Conservation (phyloP, 257 asterid species). For the Solanum neorickii region DNA sequence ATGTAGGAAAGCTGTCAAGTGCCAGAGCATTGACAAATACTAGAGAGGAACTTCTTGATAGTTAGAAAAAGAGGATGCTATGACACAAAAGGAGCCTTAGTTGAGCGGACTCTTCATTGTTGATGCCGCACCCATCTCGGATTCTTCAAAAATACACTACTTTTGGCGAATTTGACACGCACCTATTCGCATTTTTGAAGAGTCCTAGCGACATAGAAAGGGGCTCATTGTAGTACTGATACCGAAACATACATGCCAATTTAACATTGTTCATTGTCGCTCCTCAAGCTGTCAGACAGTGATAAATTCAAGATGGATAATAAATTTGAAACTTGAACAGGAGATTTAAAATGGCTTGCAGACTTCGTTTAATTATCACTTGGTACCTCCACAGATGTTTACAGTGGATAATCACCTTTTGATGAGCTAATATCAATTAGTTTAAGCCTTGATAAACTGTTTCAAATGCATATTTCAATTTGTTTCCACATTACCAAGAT, state of each 20-base stretch:
- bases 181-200: too few relatives aligned
- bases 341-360: background rate
- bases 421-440: background rate
- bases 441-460: background rate
- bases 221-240: background rate
- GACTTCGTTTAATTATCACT: background rate
- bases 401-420: background rate
- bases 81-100: background rate
- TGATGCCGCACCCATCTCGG: too few relatives aligned
- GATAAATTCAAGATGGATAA: background rate
- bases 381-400: background rate
- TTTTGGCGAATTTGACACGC: too few relatives aligned
- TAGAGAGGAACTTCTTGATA: background rate
- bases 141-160: too few relatives aligned
- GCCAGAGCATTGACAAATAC: background rate
- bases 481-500: background rate
- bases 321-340: background rate
- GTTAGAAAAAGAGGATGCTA: background rate
- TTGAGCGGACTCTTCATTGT: too few relatives aligned
- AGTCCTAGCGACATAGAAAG: background rate
- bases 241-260: background rate
- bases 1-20: background rate
- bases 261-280: background rate
- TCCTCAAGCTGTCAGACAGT: background rate
- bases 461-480: background rate